Conservation (phyloP, 306 rosid genomes). For the Malus fusca region DNA sequence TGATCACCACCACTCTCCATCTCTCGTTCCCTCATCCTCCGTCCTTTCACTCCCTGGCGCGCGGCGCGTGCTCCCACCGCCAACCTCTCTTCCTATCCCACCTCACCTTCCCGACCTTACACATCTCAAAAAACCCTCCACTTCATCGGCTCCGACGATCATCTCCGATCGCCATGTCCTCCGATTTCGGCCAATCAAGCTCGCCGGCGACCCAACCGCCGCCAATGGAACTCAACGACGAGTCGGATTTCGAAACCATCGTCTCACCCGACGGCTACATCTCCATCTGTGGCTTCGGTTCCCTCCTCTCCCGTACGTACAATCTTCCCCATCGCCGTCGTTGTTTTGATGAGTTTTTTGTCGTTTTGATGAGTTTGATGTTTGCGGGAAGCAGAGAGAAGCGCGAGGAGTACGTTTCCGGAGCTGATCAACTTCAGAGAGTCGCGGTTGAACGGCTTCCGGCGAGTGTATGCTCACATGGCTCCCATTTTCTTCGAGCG, state of each 20-base stretch:
- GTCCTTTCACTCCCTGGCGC: conserved; percentile 5
- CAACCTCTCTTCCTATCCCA: conserved; percentile 6
- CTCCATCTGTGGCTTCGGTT: conserved; percentile 89
- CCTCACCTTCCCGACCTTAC: not conserved
- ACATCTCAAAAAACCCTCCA: not conserved
- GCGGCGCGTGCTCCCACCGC: conserved; percentile 12
- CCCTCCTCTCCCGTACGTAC: conserved; percentile 75
- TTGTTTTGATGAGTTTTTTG: not conserved
- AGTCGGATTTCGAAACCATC: conserved; percentile 38
- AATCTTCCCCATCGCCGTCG: not conserved
- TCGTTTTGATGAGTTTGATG: not conserved
- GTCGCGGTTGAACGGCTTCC: conserved; percentile 57
- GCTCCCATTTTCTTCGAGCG: conserved; percentile 95
- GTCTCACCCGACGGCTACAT: conserved; percentile 44
- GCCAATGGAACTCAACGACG: conserved; percentile 41
- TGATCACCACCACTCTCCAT: not conserved
- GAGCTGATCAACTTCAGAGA: conserved; percentile 65
- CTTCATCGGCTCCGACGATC: conserved; percentile 9
- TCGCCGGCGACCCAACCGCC: conserved; percentile 1
- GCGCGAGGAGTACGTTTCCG: conserved; percentile 90
- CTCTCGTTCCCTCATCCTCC: conserved; percentile 3
- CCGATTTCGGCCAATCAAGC: conserved; percentile 9
- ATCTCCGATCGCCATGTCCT: conserved; percentile 30
- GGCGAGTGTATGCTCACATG: conserved; percentile 71
- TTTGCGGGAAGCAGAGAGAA: conserved; percentile 43